Evolutionary conservation across 495 filamentous ascomycete species (phyloP), one percentile per base, ranked within the genome.

Genomic region (Penicillium canescens): DNA sequence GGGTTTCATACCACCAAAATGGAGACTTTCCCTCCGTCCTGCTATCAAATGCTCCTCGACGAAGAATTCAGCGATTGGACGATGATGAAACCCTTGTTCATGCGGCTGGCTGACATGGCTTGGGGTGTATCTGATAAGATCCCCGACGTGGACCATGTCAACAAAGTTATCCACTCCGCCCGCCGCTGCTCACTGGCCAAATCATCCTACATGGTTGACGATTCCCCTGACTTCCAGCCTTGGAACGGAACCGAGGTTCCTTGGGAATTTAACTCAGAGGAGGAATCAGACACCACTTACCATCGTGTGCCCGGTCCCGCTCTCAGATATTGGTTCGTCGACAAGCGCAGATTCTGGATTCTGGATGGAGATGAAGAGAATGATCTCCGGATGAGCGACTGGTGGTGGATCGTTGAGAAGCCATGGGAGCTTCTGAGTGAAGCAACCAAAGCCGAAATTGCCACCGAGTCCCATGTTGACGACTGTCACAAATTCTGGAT

Each of bases 331-430:
- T 55, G 52, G 52, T 31, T 43, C 5, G 44, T 55, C 11, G 52
- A 55, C 21, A 55, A 46, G 38, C 42, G 52, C 31, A 47, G 44
- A 35, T 49, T 42, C 31, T 55, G 52, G 52, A 18, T 55, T 21
- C 40, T 55, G 13, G 8, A 34, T 3, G 51, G 48, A 20, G 21
- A 41, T 5, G 16, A 46, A 36, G 20, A 16, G 8, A 31, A 31
- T 31, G 28, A 31, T 9, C 28, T 31, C 7, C 0, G 38, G 7
- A 13, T 42, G 35, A 11, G 20, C 12, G 21, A 42, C 11, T 28
- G 28, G 52, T 48, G 44, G 47, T 56, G 54, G 54, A 40, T 56
- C n/a, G 48, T 52, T 33, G 48, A 56, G 14, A 56, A 52, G 33
- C 49, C 52, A 49, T 21, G 13, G 40, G 46, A 56, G 10, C n/a